Percentiles rank a stretch among this genome's conserved stretches.
Evolutionary conservation across 441 rosid genomes (phyloP).

Genomic region (Viola pubescens): DNA sequence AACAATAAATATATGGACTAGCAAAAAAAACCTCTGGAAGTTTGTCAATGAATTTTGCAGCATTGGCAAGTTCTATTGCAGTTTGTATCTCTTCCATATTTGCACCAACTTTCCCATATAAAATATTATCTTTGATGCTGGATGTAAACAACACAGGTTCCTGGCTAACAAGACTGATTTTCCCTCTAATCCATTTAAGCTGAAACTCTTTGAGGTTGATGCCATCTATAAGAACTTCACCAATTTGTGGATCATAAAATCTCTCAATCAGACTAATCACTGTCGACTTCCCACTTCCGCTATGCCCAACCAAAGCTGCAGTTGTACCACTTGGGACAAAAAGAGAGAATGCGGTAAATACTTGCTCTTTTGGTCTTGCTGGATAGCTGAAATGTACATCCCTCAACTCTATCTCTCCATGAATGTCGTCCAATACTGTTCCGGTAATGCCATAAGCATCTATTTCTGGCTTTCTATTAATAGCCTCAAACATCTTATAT

Average conservation of each 20-base stretch:
- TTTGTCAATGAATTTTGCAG: slow-evolving; percentile 64
- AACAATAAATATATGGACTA: too few species aligned
- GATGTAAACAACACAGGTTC: slow-evolving; percentile 69
- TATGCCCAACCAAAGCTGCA: slow-evolving; percentile 71
- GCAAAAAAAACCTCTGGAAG: too few species aligned
- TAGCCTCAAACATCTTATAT: slow-evolving; percentile 78
- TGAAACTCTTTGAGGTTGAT: slow-evolving; percentile 52
- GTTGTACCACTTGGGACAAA: slow-evolving; percentile 49
- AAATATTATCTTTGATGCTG: slow-evolving; percentile 64
- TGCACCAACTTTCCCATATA: slow-evolving; percentile 63
- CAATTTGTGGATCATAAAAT: slow-evolving; percentile 69
- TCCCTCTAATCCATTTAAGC: slow-evolving; percentile 65
- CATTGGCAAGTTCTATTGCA: slow-evolving; percentile 69
- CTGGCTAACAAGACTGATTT: slow-evolving; percentile 82
- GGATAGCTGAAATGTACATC: slow-evolving; percentile 60
- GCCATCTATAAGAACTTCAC: slow-evolving; percentile 67
- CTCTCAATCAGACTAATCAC: slow-evolving; percentile 66
- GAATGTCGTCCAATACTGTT: slow-evolving; percentile 35
- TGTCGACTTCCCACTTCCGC: slow-evolving; percentile 87
- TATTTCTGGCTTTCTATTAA: slow-evolving; percentile 57
- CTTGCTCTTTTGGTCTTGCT: slow-evolving; percentile 64
- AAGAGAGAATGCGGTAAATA: slow-evolving; percentile 63
- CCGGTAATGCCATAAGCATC: slow-evolving; percentile 56
- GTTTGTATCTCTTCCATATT: slow-evolving; percentile 54
- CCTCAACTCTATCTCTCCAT: slow-evolving; percentile 54